A percentile compares a stretch with the other conserved stretches of the same genome.
phyloP scores from a whole-genome alignment of 345 rosid genomes.

The Rhodomyrtus tomentosa region DNA sequence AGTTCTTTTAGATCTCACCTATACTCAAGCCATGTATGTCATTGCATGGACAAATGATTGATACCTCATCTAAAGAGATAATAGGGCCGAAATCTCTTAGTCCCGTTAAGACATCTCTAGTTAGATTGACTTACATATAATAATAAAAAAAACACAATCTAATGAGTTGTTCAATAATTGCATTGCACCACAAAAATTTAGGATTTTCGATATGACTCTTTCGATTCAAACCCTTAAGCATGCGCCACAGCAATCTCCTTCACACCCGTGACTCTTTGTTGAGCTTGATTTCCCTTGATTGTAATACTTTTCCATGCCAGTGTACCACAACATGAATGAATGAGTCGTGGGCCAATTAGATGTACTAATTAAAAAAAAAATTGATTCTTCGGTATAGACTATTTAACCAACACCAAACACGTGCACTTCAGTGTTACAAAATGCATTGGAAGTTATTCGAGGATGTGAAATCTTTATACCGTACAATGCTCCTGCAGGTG shows the following conservation, averaged over 20 bases:
- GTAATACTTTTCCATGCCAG: no score
- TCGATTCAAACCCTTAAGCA: neutral
- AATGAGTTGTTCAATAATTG: neutral
- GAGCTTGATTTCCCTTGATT: no score
- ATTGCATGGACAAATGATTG: neutral
- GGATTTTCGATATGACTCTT: accelerated
- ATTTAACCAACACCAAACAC: no score
- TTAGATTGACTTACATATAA: neutral
- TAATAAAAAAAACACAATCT: neutral
- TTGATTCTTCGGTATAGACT: neutral
- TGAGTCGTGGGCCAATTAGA: neutral
- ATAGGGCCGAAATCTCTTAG: neutral
- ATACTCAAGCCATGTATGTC: neutral
- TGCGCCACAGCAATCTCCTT: no score
- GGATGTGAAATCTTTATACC: neutral
- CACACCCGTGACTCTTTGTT: no score
- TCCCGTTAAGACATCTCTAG: neutral
- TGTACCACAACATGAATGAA: no score
- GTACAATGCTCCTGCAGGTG: neutral
- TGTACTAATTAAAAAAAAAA: no score
- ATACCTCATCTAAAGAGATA: neutral
- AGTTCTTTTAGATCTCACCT: neutral
- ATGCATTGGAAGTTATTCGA: neutral
- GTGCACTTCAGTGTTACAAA: neutral
- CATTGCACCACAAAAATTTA: neutral